Conservation (phyloP, 225 moss, liverwort and hornwort species). For the Thuidium tamariscinum region DNA sequence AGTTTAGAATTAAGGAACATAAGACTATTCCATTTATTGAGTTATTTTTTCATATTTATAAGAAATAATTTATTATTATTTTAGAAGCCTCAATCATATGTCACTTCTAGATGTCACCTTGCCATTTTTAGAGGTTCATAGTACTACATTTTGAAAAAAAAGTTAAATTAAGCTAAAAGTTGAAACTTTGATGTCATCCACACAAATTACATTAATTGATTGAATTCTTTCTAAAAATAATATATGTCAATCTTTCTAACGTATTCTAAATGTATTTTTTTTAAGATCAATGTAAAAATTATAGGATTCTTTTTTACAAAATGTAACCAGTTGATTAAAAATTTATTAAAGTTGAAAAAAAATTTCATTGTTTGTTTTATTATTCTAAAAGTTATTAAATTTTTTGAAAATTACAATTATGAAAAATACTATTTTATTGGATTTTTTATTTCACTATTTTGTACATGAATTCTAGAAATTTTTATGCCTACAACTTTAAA, state of each 20-base stretch:
- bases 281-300: neutral
- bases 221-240: neutral
- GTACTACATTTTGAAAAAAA: neutral
- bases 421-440: rapidly evolving
- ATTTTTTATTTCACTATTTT: neutral
- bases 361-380: too few species aligned
- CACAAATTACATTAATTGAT: too few species aligned
- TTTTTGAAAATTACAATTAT: neutral
- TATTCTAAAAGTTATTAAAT: neutral
- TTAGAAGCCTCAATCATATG: too few species aligned
- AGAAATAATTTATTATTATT: neutral
- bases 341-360: neutral
- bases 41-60: neutral
- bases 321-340: neutral
- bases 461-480: neutral
- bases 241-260: neutral
- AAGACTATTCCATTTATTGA: neutral
- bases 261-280: neutral
- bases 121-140: neutral
- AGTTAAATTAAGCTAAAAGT: neutral
- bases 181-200: neutral
- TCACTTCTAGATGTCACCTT: neutral
- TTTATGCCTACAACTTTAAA: neutral
- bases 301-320: neutral
- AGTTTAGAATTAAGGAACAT: neutral